Percentiles rank a stretch among this genome's conserved stretches.
phyloP scores from a whole-genome alignment of 805 yeast genomes.

The Candida vaughaniae region DNA sequence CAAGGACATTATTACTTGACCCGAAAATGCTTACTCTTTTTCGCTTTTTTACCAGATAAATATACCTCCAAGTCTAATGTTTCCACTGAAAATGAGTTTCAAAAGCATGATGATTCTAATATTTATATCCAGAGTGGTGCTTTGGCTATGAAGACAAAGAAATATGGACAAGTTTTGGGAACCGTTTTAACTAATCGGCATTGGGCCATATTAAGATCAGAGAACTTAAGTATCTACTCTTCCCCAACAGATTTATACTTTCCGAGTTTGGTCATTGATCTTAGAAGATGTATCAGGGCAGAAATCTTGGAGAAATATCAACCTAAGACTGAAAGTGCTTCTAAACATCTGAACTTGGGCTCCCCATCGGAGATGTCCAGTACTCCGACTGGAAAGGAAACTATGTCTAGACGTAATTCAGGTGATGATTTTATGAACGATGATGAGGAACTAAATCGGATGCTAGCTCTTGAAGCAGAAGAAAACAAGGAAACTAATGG shows the following conservation, averaged over 20 bases:
- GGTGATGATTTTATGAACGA: conserved; percentile 17
- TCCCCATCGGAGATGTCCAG: conserved; percentile 2
- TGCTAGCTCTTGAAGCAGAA: conserved; percentile 21
- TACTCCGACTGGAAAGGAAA: conserved; percentile 3
- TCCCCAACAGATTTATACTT: conserved; percentile 81
- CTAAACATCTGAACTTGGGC: conserved; percentile 1
- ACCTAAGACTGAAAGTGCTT: conserved; percentile 20
- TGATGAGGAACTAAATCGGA: conserved; percentile 23
- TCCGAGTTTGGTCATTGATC: conserved; percentile 73
- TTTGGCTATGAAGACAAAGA: conserved; percentile 37
- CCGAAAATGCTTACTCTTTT: conserved; percentile 59
- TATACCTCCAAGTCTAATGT: conserved; percentile 6
- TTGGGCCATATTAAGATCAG: conserved; percentile 79
- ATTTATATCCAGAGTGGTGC: conserved; percentile 34
- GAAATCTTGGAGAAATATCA: conserved; percentile 43
- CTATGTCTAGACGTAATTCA: conserved; percentile 6
- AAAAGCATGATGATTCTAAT: conserved; percentile 23
- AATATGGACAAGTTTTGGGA: conserved; percentile 37
- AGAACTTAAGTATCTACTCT: conserved; percentile 64
- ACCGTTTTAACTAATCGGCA: conserved; percentile 48
- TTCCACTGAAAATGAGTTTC: conserved; percentile 2
- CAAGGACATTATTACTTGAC: conserved; percentile 88
- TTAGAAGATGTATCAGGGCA: conserved; percentile 60
- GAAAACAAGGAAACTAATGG: conserved; percentile 27
- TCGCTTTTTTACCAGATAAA: conserved; percentile 66